These are phyloP conservation scores for Debaryomyces singareniensis DNA, from an alignment of 1,139 yeast species.

Conservation along the genomic window DNA sequence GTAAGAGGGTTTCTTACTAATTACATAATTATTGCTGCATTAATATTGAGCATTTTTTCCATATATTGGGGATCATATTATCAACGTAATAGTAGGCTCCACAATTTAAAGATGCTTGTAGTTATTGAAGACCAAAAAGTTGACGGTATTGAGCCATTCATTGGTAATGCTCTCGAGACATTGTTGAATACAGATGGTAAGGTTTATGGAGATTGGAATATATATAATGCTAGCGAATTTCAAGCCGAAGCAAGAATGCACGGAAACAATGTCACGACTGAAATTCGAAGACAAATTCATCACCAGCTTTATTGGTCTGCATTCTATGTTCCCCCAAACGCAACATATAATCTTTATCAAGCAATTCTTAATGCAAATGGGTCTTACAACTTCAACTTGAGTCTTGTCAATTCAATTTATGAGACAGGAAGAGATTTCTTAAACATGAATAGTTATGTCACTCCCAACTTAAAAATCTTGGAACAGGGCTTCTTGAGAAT, in stretches of 20 bases:
- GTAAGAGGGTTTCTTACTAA: constrained; percentile 11
- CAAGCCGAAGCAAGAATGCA: constrained; percentile 21
- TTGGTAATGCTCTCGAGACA: constrained; percentile 21
- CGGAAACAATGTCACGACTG: constrained; percentile 24
- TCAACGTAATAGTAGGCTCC: constrained; percentile 19
- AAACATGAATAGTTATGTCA: constrained; percentile 21
- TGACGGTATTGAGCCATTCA: constrained; percentile 22
- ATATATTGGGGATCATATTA: constrained; percentile 43
- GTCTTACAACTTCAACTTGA: constrained; percentile 19
- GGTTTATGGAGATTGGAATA: constrained; percentile 34
- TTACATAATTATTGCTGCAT: constrained; percentile 21
- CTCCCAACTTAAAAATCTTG: constrained; percentile 15
- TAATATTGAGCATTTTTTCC: constrained; percentile 27
- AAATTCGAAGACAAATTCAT: constrained; percentile 30
- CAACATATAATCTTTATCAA: constrained; percentile 22
- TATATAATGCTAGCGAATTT: constrained; percentile 22
- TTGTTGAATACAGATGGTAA: constrained; percentile 16
- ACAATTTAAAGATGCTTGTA: constrained; percentile 32
- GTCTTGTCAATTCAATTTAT: constrained; percentile 20
- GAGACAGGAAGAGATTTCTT: constrained; percentile 39
- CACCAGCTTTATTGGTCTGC: constrained; percentile 43
- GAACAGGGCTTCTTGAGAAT: constrained; percentile 14
- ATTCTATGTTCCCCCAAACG: constrained; percentile 34
- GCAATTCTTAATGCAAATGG: constrained; percentile 22
- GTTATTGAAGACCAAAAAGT: constrained; percentile 29